Evolutionary conservation across 2,329 filamentous ascomycete species (phyloP).

Genomic region (Aureobasidium sp.): DNA sequence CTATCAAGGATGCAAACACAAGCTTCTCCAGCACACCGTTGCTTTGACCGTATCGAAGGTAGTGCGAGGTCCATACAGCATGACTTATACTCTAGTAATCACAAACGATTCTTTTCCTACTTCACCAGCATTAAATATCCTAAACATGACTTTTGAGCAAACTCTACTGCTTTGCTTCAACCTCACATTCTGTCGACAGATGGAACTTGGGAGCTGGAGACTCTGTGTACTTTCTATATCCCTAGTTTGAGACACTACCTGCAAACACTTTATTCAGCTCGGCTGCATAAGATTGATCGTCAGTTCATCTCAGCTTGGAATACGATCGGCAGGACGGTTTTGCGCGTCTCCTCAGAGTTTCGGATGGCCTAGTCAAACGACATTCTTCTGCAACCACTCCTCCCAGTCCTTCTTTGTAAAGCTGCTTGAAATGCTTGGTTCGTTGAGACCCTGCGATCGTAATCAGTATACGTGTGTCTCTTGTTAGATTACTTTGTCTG

Average conservation of each 20-base stretch:
- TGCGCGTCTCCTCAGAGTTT: not conserved
- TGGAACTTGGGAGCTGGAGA: no score
- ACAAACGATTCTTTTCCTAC: not conserved
- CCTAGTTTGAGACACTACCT: no score
- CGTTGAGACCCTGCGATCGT: constrained; percentile 66
- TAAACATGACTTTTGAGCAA: not conserved
- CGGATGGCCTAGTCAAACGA: constrained; percentile 47
- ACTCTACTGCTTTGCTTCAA: no score
- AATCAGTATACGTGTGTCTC: constrained; percentile 23
- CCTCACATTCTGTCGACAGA: no score
- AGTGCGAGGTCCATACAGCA: not conserved
- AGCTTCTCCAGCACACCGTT: not conserved
- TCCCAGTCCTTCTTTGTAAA: constrained; percentile 88
- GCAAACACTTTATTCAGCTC: no score
- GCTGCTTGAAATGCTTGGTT: constrained; percentile 79
- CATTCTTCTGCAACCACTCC: constrained; percentile 79
- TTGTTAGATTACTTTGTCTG: not conserved
- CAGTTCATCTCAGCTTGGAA: no score
- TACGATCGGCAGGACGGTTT: no score
- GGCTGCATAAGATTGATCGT: no score
- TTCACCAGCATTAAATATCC: no score
- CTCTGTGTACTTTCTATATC: no score
- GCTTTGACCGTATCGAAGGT: not conserved
- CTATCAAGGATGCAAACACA: not conserved
- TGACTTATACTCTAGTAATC: constrained; percentile 13